phyloP scores from a whole-genome alignment of 805 yeast genomes.

The Yarrowia sp. region DNA sequence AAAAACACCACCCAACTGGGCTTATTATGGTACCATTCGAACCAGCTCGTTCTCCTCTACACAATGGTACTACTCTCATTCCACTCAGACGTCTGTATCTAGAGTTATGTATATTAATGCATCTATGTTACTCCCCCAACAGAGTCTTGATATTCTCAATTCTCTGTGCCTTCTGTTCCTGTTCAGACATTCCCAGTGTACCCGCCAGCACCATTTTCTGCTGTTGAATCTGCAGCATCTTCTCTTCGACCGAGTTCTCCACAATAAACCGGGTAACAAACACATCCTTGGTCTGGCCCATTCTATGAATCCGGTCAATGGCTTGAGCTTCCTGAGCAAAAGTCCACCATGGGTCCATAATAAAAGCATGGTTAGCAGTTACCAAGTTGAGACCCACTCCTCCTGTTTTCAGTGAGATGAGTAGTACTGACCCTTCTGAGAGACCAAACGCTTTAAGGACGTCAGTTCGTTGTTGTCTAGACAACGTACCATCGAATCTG shows the following conservation, averaged over 20 bases:
- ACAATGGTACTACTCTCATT: too few species aligned
- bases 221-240: constrained; percentile 85
- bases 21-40: too few species aligned
- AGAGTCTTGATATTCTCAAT: constrained; percentile 41
- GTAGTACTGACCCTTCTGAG: constrained; percentile 47
- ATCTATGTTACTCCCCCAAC: constrained; percentile 33
- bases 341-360: constrained; percentile 99
- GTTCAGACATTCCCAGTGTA: constrained; percentile 39
- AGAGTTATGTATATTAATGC: not conserved
- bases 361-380: constrained; percentile 75
- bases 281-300: constrained; percentile 77
- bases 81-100: too few species aligned
- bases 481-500: constrained; percentile 81
- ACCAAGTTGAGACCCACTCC: constrained; percentile 91
- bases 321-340: constrained; percentile 90
- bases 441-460: constrained; percentile 57
- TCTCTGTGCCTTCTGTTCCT: constrained; percentile 39
- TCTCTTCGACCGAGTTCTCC: constrained; percentile 78
- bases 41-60: too few species aligned
- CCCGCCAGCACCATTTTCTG: constrained; percentile 51
- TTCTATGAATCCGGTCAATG: constrained; percentile 84
- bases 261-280: constrained; percentile 77
- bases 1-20: too few species aligned
- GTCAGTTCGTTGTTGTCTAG: constrained; percentile 59
- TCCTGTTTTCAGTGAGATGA: constrained; percentile 84